Conservation (phyloP, 495 filamentous ascomycete genomes). For the Barbatosphaeria neglecta region DNA sequence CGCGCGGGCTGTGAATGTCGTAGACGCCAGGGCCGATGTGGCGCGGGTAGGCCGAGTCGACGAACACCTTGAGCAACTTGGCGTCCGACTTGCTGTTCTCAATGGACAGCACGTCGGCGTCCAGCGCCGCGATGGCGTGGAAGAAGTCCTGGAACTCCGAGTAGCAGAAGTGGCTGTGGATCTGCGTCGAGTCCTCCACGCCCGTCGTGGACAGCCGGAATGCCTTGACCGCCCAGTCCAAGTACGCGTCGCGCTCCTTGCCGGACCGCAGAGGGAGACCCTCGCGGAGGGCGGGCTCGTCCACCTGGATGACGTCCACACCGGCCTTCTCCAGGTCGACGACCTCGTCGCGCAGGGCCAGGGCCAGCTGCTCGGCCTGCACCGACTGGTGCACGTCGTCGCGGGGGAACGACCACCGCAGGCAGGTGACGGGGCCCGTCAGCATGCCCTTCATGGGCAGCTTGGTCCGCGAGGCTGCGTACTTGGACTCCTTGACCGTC, state of each 20-base stretch:
- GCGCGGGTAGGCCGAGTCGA: conserved; percentile 87
- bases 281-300: conserved; percentile 98
- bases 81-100: conserved; percentile 99
- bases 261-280: conserved; percentile 92
- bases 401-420: conserved; percentile 99
- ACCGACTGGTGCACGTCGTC: conserved; percentile 97
- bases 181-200: conserved; percentile 88
- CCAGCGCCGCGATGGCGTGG: conserved; percentile 95
- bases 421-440: conserved; percentile 95
- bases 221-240: conserved; percentile 90
- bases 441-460: conserved; percentile 99
- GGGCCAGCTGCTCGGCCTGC: conserved; percentile 95
- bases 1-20: conserved; percentile 97
- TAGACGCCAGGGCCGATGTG: conserved; percentile 99
- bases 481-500: conserved; percentile 99
- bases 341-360: conserved; percentile 96
- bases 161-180: conserved; percentile 99
- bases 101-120: conserved; percentile 95
- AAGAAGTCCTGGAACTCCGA: conserved; percentile 99
- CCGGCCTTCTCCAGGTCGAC: conserved; percentile 93
- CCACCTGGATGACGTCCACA: conserved; percentile 95
- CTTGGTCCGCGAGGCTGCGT: conserved; percentile 86
- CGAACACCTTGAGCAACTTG: conserved; percentile 96
- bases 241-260: conserved; percentile 84
- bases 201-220: conserved; percentile 91